Evolutionary conservation across 2,329 filamentous ascomycete species (phyloP), one percentile per base, ranked within the genome.

Genomic region (Colletotrichum salicis): DNA sequence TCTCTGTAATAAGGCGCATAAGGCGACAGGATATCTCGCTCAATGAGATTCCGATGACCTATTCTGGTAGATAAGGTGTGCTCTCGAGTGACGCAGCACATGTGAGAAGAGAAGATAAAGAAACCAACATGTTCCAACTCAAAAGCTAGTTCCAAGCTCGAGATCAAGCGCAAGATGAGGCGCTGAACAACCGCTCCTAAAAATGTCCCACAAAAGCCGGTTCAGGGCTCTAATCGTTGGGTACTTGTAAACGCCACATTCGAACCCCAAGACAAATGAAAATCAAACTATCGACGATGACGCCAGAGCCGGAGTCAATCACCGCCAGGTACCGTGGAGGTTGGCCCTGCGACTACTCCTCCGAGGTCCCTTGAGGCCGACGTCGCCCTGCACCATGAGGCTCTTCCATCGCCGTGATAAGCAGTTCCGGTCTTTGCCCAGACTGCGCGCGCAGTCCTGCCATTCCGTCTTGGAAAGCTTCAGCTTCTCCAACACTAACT

Each of bases 401-500:
- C 86, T 90, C 83, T 88, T 90, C 91, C 91, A 93, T 75, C 91
- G 82, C 62, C 86, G 83, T 54, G 86, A 87, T 57, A 91, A 83
- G 71, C 85, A 88, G 70, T 85, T 83, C 63, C 88, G 84, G 80
- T 91, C 89, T 76, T 87, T 89, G 73, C 90, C 90, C 8, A 92
- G 82, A 74, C 85, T 90, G 71, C 89, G 85, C 55, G 90, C 90
- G 79, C 90, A 92, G 77, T 92, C 90, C 71, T 91, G 88, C 90
- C 90, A 92, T 70, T 92, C 90, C 62, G 86, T 84, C 80, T 89
- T 91, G 75, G 86, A 87, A 27, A 93, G 84, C 80, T 88, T 88
- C 67, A 92, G 84, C 82, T 92, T 92, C 78, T 91, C 89, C 6
- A 92, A 83, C 51, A 93, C 89, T 22, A 92, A 84, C 80, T 92